Percentiles rank a stretch among this genome's conserved stretches.
Conservation (phyloP, 495 filamentous ascomycete genomes). For the Oidiodendron maius region DNA sequence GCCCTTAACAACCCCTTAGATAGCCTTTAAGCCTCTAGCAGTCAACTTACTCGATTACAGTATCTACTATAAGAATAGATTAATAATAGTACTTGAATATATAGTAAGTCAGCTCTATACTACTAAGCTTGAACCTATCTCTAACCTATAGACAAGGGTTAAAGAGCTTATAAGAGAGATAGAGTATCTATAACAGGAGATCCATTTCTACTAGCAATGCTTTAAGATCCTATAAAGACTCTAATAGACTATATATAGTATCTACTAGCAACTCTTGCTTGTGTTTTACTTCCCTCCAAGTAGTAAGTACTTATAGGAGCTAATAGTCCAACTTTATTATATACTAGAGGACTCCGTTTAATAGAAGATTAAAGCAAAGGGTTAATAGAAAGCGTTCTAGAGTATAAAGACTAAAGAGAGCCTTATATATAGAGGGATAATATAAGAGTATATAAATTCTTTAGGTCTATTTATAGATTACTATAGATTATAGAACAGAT, state of each 20-base stretch:
- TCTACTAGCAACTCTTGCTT: conserved; percentile 13
- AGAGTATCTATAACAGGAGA: conserved; percentile 10
- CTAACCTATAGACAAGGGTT: too few species aligned
- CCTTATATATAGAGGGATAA: background rate
- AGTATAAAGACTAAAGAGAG: conserved; percentile 6
- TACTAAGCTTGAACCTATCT: too few species aligned
- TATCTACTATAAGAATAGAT: too few species aligned
- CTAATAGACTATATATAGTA: conserved; percentile 11
- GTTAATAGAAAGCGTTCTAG: conserved; percentile 10
- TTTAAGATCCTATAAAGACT: conserved; percentile 16
- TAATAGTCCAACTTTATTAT: conserved; percentile 10
- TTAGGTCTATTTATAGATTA: background rate
- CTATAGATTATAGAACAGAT: background rate
- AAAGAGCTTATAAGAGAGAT: conserved; percentile 19
- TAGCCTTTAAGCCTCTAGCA: too few species aligned
- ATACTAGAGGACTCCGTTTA: conserved; percentile 8
- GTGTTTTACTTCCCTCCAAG: conserved; percentile 5
- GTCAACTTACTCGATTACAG: too few species aligned
- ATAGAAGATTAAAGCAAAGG: conserved; percentile 10
- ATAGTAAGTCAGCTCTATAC: too few species aligned
- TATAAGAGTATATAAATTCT: conserved; percentile 3
- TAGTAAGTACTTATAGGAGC: conserved; percentile 2
- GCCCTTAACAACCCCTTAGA: too few species aligned
- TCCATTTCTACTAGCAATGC: conserved; percentile 11
- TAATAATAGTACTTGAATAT: too few species aligned